phyloP scores from a whole-genome alignment of 208 protist species.

The Tritrichomonas foetus region DNA sequence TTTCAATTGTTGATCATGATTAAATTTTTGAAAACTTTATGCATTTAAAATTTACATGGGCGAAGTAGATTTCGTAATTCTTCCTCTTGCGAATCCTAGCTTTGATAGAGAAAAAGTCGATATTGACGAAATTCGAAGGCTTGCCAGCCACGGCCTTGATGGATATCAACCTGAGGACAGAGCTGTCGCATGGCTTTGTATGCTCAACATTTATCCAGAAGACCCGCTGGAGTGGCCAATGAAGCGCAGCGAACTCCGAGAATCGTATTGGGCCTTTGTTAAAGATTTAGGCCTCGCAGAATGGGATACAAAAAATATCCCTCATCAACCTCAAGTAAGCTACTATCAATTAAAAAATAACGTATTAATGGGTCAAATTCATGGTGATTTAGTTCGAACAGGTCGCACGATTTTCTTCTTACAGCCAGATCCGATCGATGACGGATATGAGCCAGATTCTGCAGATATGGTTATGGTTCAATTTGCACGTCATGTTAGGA shows the following conservation, averaged over 20 bases:
- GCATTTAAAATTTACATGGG: not conserved
- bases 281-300: not conserved
- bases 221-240: not conserved
- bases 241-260: not conserved
- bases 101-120: not conserved
- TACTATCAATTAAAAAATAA: not conserved
- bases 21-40: too few relatives aligned
- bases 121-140: not conserved
- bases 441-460: not conserved
- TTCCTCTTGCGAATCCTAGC: not conserved
- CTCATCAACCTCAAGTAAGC: not conserved
- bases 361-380: not conserved
- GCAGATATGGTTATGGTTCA: not conserved
- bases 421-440: not conserved
- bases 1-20: too few relatives aligned
- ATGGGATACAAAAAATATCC: slow-evolving; percentile 1
- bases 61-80: not conserved
- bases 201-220: not conserved
- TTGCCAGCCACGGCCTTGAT: not conserved
- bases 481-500: not conserved
- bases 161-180: not conserved
- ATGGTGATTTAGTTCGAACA: not conserved
- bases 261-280: not conserved
- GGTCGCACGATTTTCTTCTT: slow-evolving; percentile 12
- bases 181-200: not conserved